Evolutionary conservation across 2,329 filamentous ascomycete genomes (phyloP).

Genomic region (Conoideocrella luteorostrata): DNA sequence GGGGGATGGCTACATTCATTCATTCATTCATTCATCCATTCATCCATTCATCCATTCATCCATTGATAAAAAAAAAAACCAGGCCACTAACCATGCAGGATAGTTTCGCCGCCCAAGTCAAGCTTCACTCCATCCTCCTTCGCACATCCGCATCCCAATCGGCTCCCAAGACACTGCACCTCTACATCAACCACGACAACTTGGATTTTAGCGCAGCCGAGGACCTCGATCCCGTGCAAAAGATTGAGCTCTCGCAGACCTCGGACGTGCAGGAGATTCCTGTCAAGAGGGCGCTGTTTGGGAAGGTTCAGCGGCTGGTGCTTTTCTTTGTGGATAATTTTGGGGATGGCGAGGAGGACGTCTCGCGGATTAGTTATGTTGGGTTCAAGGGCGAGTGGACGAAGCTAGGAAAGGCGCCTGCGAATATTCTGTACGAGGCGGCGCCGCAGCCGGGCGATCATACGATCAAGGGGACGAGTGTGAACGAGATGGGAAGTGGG

Average conservation of each 20-base stretch:
- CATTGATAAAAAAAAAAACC: background rate
- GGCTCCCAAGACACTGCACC: slow-evolving; percentile 75
- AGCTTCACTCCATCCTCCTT: slow-evolving; percentile 82
- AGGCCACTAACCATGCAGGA: background rate
- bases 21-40: background rate
- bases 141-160: slow-evolving; percentile 65
- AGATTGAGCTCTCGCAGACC: slow-evolving; percentile 69
- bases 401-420: slow-evolving; percentile 63
- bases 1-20: background rate
- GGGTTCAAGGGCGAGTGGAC: slow-evolving; percentile 96
- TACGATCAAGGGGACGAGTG: slow-evolving; percentile 51
- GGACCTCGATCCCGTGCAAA: slow-evolving; percentile 66
- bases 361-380: slow-evolving; percentile 72
- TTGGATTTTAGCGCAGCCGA: slow-evolving; percentile 76
- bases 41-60: background rate
- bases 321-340: slow-evolving; percentile 95
- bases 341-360: slow-evolving; percentile 70
- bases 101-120: slow-evolving; percentile 89
- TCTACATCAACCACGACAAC: slow-evolving; percentile 82
- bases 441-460: slow-evolving; percentile 90
- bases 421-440: slow-evolving; percentile 86
- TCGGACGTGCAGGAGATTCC: slow-evolving; percentile 80
- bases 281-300: slow-evolving; percentile 83
- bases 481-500: slow-evolving; percentile 49
- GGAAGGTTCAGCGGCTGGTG: slow-evolving; percentile 71